Base-by-base conservation (phyloP, 2,329 filamentous ascomycete species). In the Chaetomiaceae sp. region DNA sequence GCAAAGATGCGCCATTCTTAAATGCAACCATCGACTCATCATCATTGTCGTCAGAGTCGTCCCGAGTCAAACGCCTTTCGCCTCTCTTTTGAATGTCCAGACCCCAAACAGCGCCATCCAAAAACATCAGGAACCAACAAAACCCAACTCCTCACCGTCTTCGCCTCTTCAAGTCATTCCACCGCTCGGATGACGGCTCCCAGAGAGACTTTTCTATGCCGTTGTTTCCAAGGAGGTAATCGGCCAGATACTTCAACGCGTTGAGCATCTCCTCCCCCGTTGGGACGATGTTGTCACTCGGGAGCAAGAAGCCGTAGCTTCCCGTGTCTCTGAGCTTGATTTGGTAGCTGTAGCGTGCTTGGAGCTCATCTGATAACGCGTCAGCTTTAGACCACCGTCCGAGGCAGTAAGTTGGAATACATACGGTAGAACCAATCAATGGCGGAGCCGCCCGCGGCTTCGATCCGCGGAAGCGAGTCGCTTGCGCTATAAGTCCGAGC, bases 271-370 rank as follows among this genome's bases (percentile, higher is more conserved):
- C 93, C 67, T 92, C 84, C 8, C 93, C 92, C 0, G 89, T 93
- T 0, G 92, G 90, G 2, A 95, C 74, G 53, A 97, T 97, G 54
- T 95, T 80, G 51, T 93, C 86, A 51, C 81, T 85, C 0, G 93
- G 93, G 4, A 97, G 73, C 42, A 99, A 72, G 66, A 97, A 99
- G 0, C 93, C 93, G 66, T 97, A 97, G 65, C 84, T 93, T 9
- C 93, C 93, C 0, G 87, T 93, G 66, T 99, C 93, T 43, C 93
- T 78, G 23, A 99, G 74, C 71, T 97, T 97, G 70, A 93, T 86
- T 73, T 97, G 93, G 66, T 95, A 97, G 52, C 89, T 87, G 66
- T 89, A 95, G 56, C 82, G 83, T 16, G 92, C 87, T 41, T 78
- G 74, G 55, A 97, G 70, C 62, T 95, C 86, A 60, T 95, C 61